phyloP scores from a whole-genome alignment of 495 filamentous ascomycete species.

The Hapsidospora chrysogenum region DNA sequence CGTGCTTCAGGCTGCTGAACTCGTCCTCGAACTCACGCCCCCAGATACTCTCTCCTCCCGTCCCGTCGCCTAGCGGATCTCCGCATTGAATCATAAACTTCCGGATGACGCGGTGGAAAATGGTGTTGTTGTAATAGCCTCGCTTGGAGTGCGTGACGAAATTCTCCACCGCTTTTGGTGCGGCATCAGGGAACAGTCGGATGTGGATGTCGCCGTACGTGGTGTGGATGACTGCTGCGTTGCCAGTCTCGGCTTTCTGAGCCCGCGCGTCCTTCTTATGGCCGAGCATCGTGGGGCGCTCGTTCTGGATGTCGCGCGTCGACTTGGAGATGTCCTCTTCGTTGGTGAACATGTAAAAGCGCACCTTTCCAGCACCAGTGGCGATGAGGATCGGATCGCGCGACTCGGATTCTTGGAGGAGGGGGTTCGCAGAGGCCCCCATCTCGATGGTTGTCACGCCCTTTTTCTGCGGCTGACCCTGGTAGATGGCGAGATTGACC shows the following conservation, averaged over 20 bases:
- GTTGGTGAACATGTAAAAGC: slow-evolving; percentile 98
- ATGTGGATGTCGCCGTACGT: slow-evolving; percentile 90
- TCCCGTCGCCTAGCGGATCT: slow-evolving; percentile 88
- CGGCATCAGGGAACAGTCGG: slow-evolving; percentile 80
- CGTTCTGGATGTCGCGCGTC: slow-evolving; percentile 83
- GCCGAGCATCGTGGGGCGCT: slow-evolving; percentile 53
- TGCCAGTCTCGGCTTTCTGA: slow-evolving; percentile 46
- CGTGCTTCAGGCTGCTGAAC: slow-evolving; percentile 78
- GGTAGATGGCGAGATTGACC: slow-evolving; percentile 75
- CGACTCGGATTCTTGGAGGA: slow-evolving; percentile 81
- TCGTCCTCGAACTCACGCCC: slow-evolving; percentile 91
- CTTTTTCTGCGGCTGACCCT: slow-evolving; percentile 87
- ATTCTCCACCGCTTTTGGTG: slow-evolving; percentile 95
- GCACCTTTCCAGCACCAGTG: slow-evolving; percentile 73
- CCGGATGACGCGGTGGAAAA: slow-evolving; percentile 92
- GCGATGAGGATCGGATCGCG: slow-evolving; percentile 78
- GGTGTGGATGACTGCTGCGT: slow-evolving; percentile 75
- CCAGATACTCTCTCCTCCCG: slow-evolving; percentile 95
- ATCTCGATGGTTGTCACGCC: slow-evolving; percentile 88
- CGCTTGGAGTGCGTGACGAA: slow-evolving; percentile 80
- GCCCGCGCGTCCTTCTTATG: slow-evolving; percentile 25
- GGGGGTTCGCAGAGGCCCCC: slow-evolving; percentile 85
- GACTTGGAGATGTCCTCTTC: slow-evolving; percentile 70
- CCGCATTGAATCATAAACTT: slow-evolving; percentile 98
- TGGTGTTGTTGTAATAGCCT: slow-evolving; percentile 92